Percentiles rank a stretch among this genome's conserved stretches.
These are phyloP conservation scores for Vigna mungo DNA, from an alignment of 306 rosid genomes.

Conservation along the genomic window DNA sequence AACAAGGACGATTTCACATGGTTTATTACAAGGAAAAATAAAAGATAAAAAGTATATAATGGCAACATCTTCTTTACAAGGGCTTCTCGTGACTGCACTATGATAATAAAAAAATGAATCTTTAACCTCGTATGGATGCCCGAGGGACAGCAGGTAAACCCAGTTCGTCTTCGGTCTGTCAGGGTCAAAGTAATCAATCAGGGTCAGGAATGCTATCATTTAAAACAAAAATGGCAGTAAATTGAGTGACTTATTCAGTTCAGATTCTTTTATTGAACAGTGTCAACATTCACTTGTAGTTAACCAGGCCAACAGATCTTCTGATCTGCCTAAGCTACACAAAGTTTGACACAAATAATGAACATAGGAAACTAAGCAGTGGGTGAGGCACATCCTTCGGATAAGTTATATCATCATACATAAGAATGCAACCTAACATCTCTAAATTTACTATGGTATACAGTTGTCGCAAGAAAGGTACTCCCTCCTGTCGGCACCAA, in stretches of 20 bases:
- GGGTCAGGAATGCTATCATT: constrained; percentile 20
- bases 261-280: neutral
- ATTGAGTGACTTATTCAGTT: constrained; percentile 11
- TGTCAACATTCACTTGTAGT: neutral
- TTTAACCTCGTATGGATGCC: constrained; percentile 77
- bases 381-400: neutral
- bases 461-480: neutral
- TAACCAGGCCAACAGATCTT: constrained; percentile 7
- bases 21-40: constrained; percentile 29
- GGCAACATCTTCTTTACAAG: constrained; percentile 60
- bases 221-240: neutral
- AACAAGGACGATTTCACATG: constrained; percentile 11
- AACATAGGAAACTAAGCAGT: constrained; percentile 10
- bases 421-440: constrained; percentile 18
- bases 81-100: constrained; percentile 39
- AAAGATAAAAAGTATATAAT: constrained; percentile 34
- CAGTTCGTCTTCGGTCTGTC: constrained; percentile 83
- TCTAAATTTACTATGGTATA: neutral
- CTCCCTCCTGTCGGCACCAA: too few species aligned
- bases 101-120: neutral
- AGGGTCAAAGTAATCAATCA: constrained; percentile 42
- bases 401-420: constrained; percentile 12
- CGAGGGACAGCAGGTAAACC: constrained; percentile 96
- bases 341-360: constrained; percentile 12
- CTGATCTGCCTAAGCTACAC: neutral